A percentile compares a stretch with the other conserved stretches of the same genome.
phyloP scores from a whole-genome alignment of 2,329 filamentous ascomycete genomes.

The Colletotrichum shisoi region DNA sequence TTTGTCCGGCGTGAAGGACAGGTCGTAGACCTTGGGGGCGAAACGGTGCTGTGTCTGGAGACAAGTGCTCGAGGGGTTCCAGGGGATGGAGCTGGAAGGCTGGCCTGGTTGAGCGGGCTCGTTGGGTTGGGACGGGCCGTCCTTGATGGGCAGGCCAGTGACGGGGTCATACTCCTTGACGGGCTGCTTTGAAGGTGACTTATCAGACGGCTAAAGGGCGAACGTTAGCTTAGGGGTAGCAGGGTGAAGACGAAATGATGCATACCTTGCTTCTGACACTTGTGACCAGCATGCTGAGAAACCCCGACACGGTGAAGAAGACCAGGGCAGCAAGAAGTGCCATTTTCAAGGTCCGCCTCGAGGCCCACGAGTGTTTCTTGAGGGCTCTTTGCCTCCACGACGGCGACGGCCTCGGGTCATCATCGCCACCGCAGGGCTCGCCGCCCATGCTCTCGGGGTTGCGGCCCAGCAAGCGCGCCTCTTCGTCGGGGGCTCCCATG shows the following conservation, averaged over 20 bases:
- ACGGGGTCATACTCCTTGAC: conserved; percentile 28
- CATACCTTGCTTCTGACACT: conserved; percentile 46
- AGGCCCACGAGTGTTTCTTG: conserved; percentile 28
- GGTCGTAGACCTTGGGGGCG: conserved; percentile 41
- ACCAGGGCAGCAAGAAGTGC: conserved; percentile 47
- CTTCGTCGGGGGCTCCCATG: conserved; percentile 57
- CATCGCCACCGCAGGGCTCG: conserved; percentile 40
- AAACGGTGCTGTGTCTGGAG: conserved; percentile 43
- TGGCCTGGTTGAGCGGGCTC: conserved; percentile 14
- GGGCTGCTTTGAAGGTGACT: conserved; percentile 28
- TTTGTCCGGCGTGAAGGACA: conserved; percentile 50
- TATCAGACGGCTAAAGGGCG: not conserved
- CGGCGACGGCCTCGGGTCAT: conserved; percentile 25
- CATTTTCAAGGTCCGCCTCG: conserved; percentile 45
- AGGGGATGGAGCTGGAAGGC: conserved; percentile 21
- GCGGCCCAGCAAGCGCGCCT: conserved; percentile 53
- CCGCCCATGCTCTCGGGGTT: conserved; percentile 59
- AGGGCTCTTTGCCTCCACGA: conserved; percentile 44
- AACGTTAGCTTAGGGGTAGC: not conserved
- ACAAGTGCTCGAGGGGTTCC: conserved; percentile 25
- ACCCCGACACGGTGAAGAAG: conserved; percentile 46
- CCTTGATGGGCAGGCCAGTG: conserved; percentile 33
- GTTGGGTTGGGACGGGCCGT: conserved; percentile 19
- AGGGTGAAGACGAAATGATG: conserved; percentile 5
- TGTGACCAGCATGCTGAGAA: conserved; percentile 43